Percentiles rank a stretch among this genome's conserved stretches.
These are phyloP conservation scores for Chlamydomonas sphaeroides DNA, from an alignment of 139 green algal genomes.

Conservation along the genomic window DNA sequence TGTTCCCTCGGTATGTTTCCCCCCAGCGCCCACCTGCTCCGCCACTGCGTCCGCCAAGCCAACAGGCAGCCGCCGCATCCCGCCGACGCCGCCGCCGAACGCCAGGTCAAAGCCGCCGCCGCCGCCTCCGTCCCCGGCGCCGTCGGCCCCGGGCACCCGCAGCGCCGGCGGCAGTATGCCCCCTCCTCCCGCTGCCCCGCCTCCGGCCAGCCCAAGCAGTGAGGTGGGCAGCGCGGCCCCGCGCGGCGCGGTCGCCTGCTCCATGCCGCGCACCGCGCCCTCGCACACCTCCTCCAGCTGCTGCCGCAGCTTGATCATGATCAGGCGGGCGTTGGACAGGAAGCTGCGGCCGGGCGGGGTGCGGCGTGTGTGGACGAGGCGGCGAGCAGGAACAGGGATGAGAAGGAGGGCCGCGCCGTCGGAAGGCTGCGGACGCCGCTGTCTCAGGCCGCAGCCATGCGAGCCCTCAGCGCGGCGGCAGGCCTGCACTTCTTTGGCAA, in stretches of 20 bases:
- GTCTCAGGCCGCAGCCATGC: no score
- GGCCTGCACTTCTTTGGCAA: no score
- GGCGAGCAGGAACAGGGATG: no score
- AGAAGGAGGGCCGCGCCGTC: no score
- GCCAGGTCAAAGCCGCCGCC: no score
- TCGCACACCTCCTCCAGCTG: constrained; percentile 33
- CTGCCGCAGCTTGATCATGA: constrained; percentile 44
- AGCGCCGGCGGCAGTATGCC: neutral
- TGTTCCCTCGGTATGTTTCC: no score
- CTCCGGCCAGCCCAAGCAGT: neutral
- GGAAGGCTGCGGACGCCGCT: no score
- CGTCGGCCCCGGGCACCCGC: neutral
- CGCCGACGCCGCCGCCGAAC: no score
- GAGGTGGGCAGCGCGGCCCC: neutral
- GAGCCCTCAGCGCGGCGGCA: no score
- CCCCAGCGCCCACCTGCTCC: neutral
- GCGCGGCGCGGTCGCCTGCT: neutral
- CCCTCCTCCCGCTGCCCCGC: neutral
- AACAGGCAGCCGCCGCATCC: neutral
- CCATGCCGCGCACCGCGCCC: constrained; percentile 23
- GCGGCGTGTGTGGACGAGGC: no score
- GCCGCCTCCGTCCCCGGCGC: no score
- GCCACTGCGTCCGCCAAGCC: neutral
- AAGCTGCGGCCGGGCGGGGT: no score
- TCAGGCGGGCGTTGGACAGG: constrained; percentile 22